Percentiles rank a stretch among this genome's conserved stretches.
phyloP scores from a whole-genome alignment of 129 eudicot genomes.

The Centrapalus pauciflorus region DNA sequence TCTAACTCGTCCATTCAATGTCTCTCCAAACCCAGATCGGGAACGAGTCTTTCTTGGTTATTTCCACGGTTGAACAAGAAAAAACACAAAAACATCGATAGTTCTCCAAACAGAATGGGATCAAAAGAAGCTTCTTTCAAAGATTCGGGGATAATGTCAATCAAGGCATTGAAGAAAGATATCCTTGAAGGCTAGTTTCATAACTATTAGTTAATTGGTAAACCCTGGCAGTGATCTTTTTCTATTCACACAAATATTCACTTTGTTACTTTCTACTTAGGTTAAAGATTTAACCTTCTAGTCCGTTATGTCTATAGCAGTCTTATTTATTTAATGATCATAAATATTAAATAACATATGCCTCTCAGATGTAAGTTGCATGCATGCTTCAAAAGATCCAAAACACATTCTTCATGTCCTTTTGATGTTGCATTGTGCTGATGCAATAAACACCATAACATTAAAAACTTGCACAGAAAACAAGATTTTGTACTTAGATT shows the following conservation, averaged over 20 bases:
- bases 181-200: too few relatives aligned
- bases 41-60: slow-evolving; percentile 67
- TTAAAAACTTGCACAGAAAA: too few relatives aligned
- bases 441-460: too few relatives aligned
- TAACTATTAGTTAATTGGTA: too few relatives aligned
- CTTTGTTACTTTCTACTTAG: too few relatives aligned
- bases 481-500: too few relatives aligned
- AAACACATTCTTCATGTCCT: slow-evolving; percentile 70
- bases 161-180: slow-evolving; percentile 70
- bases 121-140: slow-evolving; percentile 48
- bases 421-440: slow-evolving; percentile 64
- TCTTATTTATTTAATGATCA: too few relatives aligned
- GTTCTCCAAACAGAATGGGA: slow-evolving; percentile 41
- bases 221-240: too few relatives aligned
- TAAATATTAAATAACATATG: too few relatives aligned
- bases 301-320: too few relatives aligned
- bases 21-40: slow-evolving; percentile 47
- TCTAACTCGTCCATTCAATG: slow-evolving; percentile 47
- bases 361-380: slow-evolving; percentile 52
- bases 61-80: slow-evolving; percentile 72
- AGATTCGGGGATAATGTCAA: slow-evolving; percentile 43
- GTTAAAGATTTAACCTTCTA: too few relatives aligned
- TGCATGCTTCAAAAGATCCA: slow-evolving; percentile 54
- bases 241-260: too few relatives aligned
- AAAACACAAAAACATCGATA: slow-evolving; percentile 45